phyloP scores from a whole-genome alignment of 345 rosid species.

The Eucalyptus sp. region DNA sequence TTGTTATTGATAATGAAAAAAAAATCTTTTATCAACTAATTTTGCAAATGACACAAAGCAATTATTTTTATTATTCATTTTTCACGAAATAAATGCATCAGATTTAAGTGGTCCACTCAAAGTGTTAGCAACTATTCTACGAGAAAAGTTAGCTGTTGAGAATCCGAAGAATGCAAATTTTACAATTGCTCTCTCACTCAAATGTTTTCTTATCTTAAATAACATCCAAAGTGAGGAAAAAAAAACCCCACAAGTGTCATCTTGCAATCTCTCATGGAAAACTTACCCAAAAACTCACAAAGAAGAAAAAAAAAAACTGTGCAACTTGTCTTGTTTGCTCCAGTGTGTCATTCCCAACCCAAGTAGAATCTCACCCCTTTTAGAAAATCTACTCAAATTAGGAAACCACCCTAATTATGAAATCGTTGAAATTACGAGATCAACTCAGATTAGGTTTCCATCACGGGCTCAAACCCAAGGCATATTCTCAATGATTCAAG shows the following conservation, averaged over 20 bases:
- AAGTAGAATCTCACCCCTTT: not conserved
- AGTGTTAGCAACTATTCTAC: rapidly evolving
- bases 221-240: too few species aligned
- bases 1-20: too few species aligned
- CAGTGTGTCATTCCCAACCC: not conserved
- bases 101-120: rapidly evolving
- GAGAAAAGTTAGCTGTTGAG: rapidly evolving
- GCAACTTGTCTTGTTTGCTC: not conserved
- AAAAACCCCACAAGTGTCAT: too few species aligned
- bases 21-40: too few species aligned
- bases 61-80: too few species aligned
- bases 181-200: not conserved
- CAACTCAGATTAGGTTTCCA: not conserved
- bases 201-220: too few species aligned
- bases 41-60: rapidly evolving
- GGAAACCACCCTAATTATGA: not conserved
- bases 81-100: rapidly evolving
- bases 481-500: not conserved
- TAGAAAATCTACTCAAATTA: not conserved
- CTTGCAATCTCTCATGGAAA: not conserved
- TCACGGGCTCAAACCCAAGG: not conserved
- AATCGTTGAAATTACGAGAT: not conserved
- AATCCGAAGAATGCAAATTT: not conserved
- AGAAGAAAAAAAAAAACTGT: not conserved
- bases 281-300: not conserved